Evolutionary conservation across 371 early-diverging fungal genomes (phyloP).

Genomic region (Zychaea mexicana): DNA sequence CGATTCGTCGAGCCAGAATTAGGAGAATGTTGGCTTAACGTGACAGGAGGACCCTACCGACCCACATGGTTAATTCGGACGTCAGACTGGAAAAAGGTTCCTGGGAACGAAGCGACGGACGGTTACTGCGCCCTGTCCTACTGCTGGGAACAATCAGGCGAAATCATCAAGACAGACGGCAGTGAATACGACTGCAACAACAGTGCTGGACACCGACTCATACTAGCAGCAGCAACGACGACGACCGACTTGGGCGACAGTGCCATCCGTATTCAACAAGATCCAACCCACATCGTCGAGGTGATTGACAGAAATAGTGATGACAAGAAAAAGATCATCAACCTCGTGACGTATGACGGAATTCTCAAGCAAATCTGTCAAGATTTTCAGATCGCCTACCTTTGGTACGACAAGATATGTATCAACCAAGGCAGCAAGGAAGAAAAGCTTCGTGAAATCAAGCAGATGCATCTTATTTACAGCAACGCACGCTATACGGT

Average conservation of each 20-base stretch:
- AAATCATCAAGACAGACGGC: neutral
- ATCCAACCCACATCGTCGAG: neutral
- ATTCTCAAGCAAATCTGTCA: neutral
- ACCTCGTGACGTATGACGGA: neutral
- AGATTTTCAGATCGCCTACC: neutral
- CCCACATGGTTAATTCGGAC: neutral
- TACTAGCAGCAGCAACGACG: neutral
- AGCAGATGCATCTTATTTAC: neutral
- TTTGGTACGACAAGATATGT: slow-evolving; percentile 1
- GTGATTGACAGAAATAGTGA: neutral
- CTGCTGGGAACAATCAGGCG: slow-evolving; percentile 2
- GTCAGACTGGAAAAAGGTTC: neutral
- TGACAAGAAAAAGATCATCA: neutral
- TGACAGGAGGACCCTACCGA: neutral
- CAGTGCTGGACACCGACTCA: neutral
- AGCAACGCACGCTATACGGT: neutral
- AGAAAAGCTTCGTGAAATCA: neutral
- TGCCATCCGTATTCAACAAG: too few relatives aligned
- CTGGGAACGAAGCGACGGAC: neutral
- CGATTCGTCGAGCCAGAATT: neutral
- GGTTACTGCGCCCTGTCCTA: neutral
- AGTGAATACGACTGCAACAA: neutral
- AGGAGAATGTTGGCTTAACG: neutral
- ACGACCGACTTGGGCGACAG: neutral
- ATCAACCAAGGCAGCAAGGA: neutral